Percentiles rank a stretch among this genome's conserved stretches.
These are phyloP conservation scores for Sarocladiaceae sp. DNA, from an alignment of 2,329 filamentous ascomycete species.

Conservation along the genomic window DNA sequence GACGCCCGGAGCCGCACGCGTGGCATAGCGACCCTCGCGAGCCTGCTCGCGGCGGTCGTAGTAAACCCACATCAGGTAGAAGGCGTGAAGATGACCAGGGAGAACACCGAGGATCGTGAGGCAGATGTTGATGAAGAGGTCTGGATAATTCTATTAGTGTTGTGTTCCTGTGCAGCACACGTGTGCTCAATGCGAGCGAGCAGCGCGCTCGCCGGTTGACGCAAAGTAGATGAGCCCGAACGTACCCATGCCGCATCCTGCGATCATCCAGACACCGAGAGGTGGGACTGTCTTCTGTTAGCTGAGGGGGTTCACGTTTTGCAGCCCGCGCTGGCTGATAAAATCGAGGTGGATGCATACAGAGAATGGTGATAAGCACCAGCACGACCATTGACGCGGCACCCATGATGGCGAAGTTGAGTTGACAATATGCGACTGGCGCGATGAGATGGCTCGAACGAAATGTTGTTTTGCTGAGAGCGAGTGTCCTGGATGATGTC, in stretches of 20 bases:
- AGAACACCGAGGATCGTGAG: slow-evolving; percentile 65
- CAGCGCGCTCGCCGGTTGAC: not conserved
- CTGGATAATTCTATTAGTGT: too few relatives aligned
- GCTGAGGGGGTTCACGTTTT: slow-evolving; percentile 8
- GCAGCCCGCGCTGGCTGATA: not conserved
- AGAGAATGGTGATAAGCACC: slow-evolving; percentile 46
- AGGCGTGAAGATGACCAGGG: slow-evolving; percentile 73
- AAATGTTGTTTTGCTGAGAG: not conserved
- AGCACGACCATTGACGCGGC: slow-evolving; percentile 41
- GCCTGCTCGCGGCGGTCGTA: slow-evolving; percentile 65
- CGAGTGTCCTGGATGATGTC: not conserved
- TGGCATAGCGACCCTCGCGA: slow-evolving; percentile 47
- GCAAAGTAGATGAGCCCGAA: slow-evolving; percentile 9
- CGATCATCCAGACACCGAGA: slow-evolving; percentile 55
- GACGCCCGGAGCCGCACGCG: slow-evolving; percentile 57
- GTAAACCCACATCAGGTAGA: slow-evolving; percentile 79
- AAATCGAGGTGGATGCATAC: slow-evolving; percentile 28
- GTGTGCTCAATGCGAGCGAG: slow-evolving; percentile 1
- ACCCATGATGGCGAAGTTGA: slow-evolving; percentile 35
- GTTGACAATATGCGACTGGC: not conserved
- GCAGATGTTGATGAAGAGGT: slow-evolving; percentile 61
- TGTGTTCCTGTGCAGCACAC: slow-evolving; percentile 11
- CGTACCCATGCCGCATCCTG: slow-evolving; percentile 54
- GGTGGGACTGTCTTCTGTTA: too few relatives aligned
- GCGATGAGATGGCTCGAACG: not conserved